phyloP scores from a whole-genome alignment of 2,329 filamentous ascomycete species.

The Fulvia fulva region DNA sequence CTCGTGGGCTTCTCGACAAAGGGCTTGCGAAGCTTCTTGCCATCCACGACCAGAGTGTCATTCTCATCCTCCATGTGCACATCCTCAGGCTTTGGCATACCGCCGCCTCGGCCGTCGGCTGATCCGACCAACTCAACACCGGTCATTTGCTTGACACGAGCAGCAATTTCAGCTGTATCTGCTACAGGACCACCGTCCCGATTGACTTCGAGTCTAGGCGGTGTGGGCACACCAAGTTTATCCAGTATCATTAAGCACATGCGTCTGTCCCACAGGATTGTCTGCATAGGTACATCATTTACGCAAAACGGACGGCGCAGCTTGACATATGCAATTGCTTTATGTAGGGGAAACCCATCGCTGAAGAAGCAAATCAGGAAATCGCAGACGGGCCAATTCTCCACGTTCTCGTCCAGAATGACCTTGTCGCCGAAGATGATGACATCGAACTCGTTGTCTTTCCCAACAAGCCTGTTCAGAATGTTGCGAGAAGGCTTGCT shows the following conservation, averaged over 20 bases:
- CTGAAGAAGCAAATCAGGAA: slow-evolving; percentile 98
- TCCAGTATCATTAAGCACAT: slow-evolving; percentile 85
- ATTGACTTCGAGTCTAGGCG: slow-evolving; percentile 82
- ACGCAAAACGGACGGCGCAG: slow-evolving; percentile 94
- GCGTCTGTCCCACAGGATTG: slow-evolving; percentile 91
- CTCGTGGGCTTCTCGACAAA: slow-evolving; percentile 99
- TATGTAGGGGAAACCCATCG: slow-evolving; percentile 92
- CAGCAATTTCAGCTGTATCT: slow-evolving; percentile 72
- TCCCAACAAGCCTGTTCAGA: slow-evolving; percentile 82
- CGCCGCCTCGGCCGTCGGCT: slow-evolving; percentile 62
- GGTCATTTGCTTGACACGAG: slow-evolving; percentile 74
- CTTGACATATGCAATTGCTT: slow-evolving; percentile 92
- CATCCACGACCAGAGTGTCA: slow-evolving; percentile 84
- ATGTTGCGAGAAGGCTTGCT: slow-evolving; percentile 98
- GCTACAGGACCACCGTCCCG: slow-evolving; percentile 84
- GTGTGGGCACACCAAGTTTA: slow-evolving; percentile 83
- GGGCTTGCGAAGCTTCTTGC: slow-evolving; percentile 75
- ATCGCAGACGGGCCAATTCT: slow-evolving; percentile 95
- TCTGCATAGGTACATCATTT: slow-evolving; percentile 96
- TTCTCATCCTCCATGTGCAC: slow-evolving; percentile 87
- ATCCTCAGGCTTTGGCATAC: slow-evolving; percentile 54
- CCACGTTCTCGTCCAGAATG: slow-evolving; percentile 91
- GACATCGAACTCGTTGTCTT: slow-evolving; percentile 91
- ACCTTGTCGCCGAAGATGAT: slow-evolving; percentile 98
- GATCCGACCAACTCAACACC: slow-evolving; percentile 71